Evolutionary conservation across 306 rosid genomes (phyloP).

Genomic region (Glycyrrhiza uralensis): DNA sequence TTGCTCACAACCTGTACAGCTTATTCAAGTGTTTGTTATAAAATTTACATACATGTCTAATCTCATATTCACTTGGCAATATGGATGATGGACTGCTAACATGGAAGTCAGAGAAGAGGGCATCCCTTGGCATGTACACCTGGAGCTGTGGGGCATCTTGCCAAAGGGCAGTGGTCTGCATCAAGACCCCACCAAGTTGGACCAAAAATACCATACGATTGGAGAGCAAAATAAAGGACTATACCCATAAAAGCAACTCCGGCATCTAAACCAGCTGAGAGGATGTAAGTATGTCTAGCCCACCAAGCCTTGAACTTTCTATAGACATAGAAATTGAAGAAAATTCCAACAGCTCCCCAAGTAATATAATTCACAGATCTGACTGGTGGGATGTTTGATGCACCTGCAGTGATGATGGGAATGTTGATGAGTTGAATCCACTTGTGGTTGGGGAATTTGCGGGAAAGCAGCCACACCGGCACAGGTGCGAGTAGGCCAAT

Average conservation of each 20-base stretch:
- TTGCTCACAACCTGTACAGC: not conserved
- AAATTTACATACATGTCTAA: not conserved
- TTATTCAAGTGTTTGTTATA: not conserved
- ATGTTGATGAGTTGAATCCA: slow-evolving; percentile 54
- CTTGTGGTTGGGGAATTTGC: slow-evolving; percentile 36
- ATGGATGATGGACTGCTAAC: not conserved
- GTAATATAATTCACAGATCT: slow-evolving; percentile 41
- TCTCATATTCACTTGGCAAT: not conserved
- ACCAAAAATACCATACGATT: slow-evolving; percentile 30
- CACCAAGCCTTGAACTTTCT: slow-evolving; percentile 47
- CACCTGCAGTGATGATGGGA: slow-evolving; percentile 41
- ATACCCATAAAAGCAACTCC: slow-evolving; percentile 57
- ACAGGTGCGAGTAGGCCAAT: slow-evolving; percentile 49
- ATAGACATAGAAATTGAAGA: slow-evolving; percentile 53
- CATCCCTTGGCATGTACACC: slow-evolving; percentile 48
- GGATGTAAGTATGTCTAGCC: slow-evolving; percentile 59
- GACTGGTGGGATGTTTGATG: slow-evolving; percentile 34
- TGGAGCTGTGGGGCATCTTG: slow-evolving; percentile 55
- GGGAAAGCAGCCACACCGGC: slow-evolving; percentile 44
- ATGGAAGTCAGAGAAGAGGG: slow-evolving; percentile 27
- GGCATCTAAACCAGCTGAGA: slow-evolving; percentile 67
- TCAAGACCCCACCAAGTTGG: slow-evolving; percentile 64
- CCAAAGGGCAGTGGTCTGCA: slow-evolving; percentile 42
- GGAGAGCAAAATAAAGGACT: slow-evolving; percentile 48
- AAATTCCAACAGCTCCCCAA: slow-evolving; percentile 55